These are phyloP conservation scores for Ilex asprella DNA, from an alignment of 257 asterid genomes.

Conservation along the genomic window DNA sequence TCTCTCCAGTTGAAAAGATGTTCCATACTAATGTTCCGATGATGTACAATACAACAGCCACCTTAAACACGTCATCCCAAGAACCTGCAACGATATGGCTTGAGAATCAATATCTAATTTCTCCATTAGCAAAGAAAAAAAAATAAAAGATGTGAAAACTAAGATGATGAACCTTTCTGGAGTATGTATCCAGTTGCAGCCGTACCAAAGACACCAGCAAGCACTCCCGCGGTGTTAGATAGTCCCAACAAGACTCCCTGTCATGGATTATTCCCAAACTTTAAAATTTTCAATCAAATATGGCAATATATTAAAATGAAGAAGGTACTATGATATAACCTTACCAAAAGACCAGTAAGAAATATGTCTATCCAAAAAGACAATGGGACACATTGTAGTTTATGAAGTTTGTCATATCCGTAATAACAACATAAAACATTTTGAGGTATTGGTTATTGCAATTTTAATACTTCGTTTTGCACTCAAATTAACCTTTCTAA, in stretches of 20 bases:
- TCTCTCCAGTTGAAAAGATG: slow-evolving; percentile 78
- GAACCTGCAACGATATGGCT: slow-evolving; percentile 40
- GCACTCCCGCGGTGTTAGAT: slow-evolving; percentile 94
- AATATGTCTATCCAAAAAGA: too few species aligned
- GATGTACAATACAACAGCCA: slow-evolving; percentile 69
- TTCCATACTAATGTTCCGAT: slow-evolving; percentile 89
- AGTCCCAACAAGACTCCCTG: slow-evolving; percentile 91
- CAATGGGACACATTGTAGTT: too few species aligned
- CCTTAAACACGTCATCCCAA: slow-evolving; percentile 93
- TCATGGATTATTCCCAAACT: not conserved
- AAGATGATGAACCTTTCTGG: slow-evolving; percentile 56
- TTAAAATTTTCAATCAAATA: not conserved
- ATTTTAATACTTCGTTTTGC: too few species aligned
- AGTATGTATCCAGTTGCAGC: slow-evolving; percentile 98
- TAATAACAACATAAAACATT: too few species aligned
- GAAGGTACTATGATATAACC: too few species aligned
- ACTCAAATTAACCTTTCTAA: too few species aligned
- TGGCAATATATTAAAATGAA: slow-evolving; percentile 2
- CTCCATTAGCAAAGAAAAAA: not conserved
- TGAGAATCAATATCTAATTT: too few species aligned
- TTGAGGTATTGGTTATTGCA: too few species aligned
- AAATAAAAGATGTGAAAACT: slow-evolving; percentile 1
- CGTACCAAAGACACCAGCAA: slow-evolving; percentile 96
- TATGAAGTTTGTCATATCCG: too few species aligned
- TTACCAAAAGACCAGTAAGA: too few species aligned